Evolutionary conservation across 176 grass and related monocot species (phyloP).

Genomic region (Typha latifolia): DNA sequence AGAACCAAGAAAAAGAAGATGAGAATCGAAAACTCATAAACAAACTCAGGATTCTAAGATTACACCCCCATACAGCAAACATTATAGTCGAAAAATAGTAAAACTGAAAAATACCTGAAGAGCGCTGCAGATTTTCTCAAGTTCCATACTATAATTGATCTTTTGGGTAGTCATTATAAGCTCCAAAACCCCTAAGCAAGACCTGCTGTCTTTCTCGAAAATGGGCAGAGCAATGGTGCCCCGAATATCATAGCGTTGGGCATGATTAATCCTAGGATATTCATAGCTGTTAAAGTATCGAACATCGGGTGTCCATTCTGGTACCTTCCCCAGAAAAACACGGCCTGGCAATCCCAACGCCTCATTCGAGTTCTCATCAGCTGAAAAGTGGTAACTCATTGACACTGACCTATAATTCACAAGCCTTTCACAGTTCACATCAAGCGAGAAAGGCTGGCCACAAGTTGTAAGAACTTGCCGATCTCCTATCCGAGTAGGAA

Average conservation of each 20-base stretch:
- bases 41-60: slow-evolving; percentile 18
- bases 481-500: slow-evolving; percentile 53
- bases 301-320: slow-evolving; percentile 96
- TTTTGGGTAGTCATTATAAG: slow-evolving; percentile 79
- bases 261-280: slow-evolving; percentile 68
- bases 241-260: slow-evolving; percentile 55
- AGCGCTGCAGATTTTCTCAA: slow-evolving; percentile 82
- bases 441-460: slow-evolving; percentile 69
- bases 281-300: slow-evolving; percentile 68
- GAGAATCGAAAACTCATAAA: no score
- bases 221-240: slow-evolving; percentile 73
- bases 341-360: slow-evolving; percentile 62
- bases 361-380: slow-evolving; percentile 44
- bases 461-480: slow-evolving; percentile 76
- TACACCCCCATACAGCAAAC: slow-evolving; percentile 1
- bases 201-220: slow-evolving; percentile 40
- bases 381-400: slow-evolving; percentile 67
- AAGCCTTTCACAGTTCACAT: slow-evolving; percentile 40
- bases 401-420: slow-evolving; percentile 55
- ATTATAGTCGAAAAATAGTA: slow-evolving; percentile 23
- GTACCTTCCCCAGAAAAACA: slow-evolving; percentile 75
- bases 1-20: no score
- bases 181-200: slow-evolving; percentile 87
- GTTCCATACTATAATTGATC: slow-evolving; percentile 68
- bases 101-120: slow-evolving; percentile 49